phyloP scores from a whole-genome alignment of 768 basidiomycete species.

The Imleria badia region DNA sequence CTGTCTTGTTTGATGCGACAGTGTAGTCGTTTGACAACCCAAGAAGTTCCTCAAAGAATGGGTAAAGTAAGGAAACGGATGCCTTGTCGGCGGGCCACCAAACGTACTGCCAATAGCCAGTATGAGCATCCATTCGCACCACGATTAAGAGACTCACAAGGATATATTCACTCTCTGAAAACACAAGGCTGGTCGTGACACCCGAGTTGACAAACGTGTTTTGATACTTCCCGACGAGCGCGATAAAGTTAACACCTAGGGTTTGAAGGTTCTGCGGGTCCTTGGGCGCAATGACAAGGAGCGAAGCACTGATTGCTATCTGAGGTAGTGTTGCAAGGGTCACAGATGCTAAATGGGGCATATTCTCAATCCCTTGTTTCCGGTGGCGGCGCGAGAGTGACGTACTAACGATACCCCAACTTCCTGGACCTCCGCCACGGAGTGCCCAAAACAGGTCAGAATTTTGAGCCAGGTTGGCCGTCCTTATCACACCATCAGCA shows the following conservation, averaged over 20 bases:
- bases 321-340: not conserved
- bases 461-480: not conserved
- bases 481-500: not conserved
- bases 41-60: not conserved
- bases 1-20: not conserved
- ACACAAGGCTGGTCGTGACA: not conserved
- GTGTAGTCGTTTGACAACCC: not conserved
- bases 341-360: not conserved
- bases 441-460: not conserved
- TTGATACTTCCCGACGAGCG: not conserved
- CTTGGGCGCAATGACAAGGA: not conserved
- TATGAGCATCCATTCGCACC: not conserved
- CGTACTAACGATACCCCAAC: not conserved
- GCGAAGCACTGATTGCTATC: not conserved
- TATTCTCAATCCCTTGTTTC: not conserved
- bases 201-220: not conserved
- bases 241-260: not conserved
- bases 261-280: not conserved
- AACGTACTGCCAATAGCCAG: not conserved
- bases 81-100: not conserved
- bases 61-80: not conserved
- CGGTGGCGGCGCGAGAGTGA: not conserved
- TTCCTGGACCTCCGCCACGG: not conserved
- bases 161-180: not conserved
- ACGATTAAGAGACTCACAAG: not conserved